Conservation (phyloP, 2,329 filamentous ascomycete genomes). For the Rutstroemia sydowiana region DNA sequence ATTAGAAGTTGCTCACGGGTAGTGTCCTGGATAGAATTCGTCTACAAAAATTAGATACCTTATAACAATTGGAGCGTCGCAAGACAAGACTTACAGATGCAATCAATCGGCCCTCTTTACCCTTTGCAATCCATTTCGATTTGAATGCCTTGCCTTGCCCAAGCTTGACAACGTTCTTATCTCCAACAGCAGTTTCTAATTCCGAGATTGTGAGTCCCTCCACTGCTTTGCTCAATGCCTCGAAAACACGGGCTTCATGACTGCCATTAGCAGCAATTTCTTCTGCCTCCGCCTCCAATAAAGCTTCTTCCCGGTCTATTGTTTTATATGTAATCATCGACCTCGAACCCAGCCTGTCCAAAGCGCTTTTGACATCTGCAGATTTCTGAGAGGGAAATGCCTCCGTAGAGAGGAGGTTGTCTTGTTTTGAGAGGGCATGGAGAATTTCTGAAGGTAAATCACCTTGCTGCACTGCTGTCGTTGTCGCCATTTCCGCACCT, state of each 20-base stretch:
- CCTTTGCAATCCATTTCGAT: slow-evolving; percentile 63
- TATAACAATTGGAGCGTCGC: background rate
- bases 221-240: slow-evolving; percentile 61
- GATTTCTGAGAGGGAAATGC: slow-evolving; percentile 61
- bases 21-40: slow-evolving; percentile 70
- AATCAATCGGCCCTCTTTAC: slow-evolving; percentile 48
- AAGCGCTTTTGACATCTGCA: slow-evolving; percentile 70
- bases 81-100: slow-evolving; percentile 40
- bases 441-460: slow-evolving; percentile 61
- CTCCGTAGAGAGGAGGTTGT: slow-evolving; percentile 60
- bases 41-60: slow-evolving; percentile 28
- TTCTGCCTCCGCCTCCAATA: slow-evolving; percentile 68
- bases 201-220: slow-evolving; percentile 78
- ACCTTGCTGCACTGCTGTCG: slow-evolving; percentile 32
- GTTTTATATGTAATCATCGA: slow-evolving; percentile 84
- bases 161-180: slow-evolving; percentile 68
- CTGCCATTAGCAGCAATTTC: slow-evolving; percentile 68
- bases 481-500: slow-evolving; percentile 36
- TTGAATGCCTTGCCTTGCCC: slow-evolving; percentile 95
- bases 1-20: slow-evolving; percentile 68
- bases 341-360: slow-evolving; percentile 78
- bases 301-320: slow-evolving; percentile 68
- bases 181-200: slow-evolving; percentile 60
- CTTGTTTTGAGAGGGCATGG: slow-evolving; percentile 53
- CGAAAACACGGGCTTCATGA: slow-evolving; percentile 77